These are phyloP conservation scores for Trichophyton simii DNA, from an alignment of 2,329 filamentous ascomycete species.

Conservation along the genomic window DNA sequence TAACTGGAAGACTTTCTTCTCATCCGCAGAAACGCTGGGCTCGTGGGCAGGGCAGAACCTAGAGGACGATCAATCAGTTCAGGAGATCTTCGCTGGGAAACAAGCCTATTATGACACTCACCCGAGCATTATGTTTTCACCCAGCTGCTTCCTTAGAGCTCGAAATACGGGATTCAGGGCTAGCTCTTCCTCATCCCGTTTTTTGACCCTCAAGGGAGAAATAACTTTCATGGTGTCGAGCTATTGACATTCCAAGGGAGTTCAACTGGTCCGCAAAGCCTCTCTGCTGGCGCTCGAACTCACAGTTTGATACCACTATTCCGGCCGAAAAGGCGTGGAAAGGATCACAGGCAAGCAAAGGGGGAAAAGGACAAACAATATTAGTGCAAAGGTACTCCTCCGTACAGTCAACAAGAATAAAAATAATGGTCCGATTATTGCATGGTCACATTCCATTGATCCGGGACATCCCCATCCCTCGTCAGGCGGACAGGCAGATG, in stretches of 20 bases:
- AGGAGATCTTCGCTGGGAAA: background rate
- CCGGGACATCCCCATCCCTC: background rate
- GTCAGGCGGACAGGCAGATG: background rate
- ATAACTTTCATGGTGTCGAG: background rate
- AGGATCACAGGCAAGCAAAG: background rate
- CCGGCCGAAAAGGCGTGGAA: background rate
- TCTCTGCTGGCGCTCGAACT: background rate
- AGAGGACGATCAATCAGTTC: background rate
- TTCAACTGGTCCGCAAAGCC: background rate
- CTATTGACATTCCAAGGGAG: background rate
- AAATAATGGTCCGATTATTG: background rate
- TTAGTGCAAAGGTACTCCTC: background rate
- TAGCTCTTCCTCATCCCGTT: constrained; percentile 20
- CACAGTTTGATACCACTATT: background rate
- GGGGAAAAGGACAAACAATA: background rate
- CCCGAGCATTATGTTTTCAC: background rate
- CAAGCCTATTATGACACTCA: background rate
- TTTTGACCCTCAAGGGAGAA: constrained; percentile 27
- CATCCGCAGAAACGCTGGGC: constrained; percentile 20
- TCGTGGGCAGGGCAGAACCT: constrained; percentile 29
- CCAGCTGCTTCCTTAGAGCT: constrained; percentile 23
- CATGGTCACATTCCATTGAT: background rate
- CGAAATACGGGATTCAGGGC: constrained; percentile 26
- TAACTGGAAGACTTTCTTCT: constrained; percentile 32
- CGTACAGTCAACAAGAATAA: background rate